Evolutionary conservation across 2,329 filamentous ascomycete genomes (phyloP).

Genomic region (Hypoxylon sp.): DNA sequence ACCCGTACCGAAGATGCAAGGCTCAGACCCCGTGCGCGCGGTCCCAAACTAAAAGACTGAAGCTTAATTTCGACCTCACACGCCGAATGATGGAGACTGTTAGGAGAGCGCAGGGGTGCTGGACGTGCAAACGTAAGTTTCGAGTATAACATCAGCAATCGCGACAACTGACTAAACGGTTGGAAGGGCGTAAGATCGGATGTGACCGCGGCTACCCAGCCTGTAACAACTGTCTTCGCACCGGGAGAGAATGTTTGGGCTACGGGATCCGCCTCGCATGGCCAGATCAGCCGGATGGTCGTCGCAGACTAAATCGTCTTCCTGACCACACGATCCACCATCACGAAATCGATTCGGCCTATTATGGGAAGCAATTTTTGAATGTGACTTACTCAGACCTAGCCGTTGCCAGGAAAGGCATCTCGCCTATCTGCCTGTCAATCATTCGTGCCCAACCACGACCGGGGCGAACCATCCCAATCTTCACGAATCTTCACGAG

Average conservation of each 20-base stretch:
- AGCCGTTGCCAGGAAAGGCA: constrained; percentile 52
- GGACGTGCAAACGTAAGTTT: constrained; percentile 62
- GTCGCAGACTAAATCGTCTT: constrained; percentile 54
- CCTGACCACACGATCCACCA: constrained; percentile 54
- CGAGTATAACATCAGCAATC: constrained; percentile 44
- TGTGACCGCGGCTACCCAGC: constrained; percentile 61
- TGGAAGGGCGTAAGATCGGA: constrained; percentile 63
- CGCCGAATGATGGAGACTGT: constrained; percentile 51
- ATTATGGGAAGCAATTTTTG: constrained; percentile 58
- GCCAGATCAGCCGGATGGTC: constrained; percentile 64
- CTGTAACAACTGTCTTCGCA: constrained; percentile 62
- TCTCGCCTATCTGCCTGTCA: constrained; percentile 48
- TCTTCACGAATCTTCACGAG: constrained; percentile 52
- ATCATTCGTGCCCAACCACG: constrained; percentile 49
- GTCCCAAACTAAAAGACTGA: constrained; percentile 48
- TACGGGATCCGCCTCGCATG: constrained; percentile 64
- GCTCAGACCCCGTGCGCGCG: constrained; percentile 43
- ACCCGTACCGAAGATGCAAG: constrained; percentile 51
- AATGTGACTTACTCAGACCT: constrained; percentile 60
- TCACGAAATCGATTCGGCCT: constrained; percentile 48
- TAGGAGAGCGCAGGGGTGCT: constrained; percentile 58
- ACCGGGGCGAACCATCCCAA: constrained; percentile 50
- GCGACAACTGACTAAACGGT: constrained; percentile 34
- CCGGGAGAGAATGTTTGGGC: constrained; percentile 60
- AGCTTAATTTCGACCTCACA: constrained; percentile 32